Base-by-base conservation (phyloP, 305 asterid genomes). In the Coffea humblotiana region DNA sequence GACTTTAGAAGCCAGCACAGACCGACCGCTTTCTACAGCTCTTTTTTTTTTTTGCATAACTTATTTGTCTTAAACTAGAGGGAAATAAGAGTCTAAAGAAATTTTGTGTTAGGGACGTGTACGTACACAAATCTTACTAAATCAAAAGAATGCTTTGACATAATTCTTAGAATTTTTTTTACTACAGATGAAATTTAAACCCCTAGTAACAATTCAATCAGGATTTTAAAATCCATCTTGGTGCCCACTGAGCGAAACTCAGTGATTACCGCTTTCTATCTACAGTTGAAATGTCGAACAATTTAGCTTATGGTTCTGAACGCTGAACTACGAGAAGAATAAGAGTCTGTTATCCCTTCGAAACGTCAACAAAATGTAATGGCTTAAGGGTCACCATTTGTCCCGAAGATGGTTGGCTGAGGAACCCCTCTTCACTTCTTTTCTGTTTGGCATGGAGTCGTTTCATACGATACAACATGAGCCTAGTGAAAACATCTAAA, bases 91-190 rank as follows among this genome's bases (percentile, higher is more conserved):
- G 32, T 29, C 32, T 1, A 1, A 29, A 1, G 32, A 32, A 0
- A 1, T 2, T 32, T 32, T 32, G 32, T 32, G 1, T 1, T 29
- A 1, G 32, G n/a, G n/a, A n/a, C n/a, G n/a, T n/a, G n/a, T n/a
- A n/a, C n/a, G n/a, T n/a, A 32, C 32, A 32, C 0, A 32, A 32
- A 32, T 32, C 1, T 32, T 32, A 32, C 32, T 32, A 32, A 0
- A 32, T 32, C 1, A 32, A 32, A 0, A 1, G 2, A 32, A 2
- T 32, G 0, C 1, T 32, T 32, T 32, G 1, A 1, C 32, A 1
- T 32, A 32, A 32, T 32, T 32, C 1, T 32, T 32, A 32, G 29
- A 32, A 32, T 32, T 32, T 32, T 1, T 1, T 32, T 32, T 32
- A 32, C 2, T 32, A 32, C 1, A 1, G 1, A 32, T 32, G 32